Conservation (phyloP, 139 green algal species). For the Zygnema cylindricum region DNA sequence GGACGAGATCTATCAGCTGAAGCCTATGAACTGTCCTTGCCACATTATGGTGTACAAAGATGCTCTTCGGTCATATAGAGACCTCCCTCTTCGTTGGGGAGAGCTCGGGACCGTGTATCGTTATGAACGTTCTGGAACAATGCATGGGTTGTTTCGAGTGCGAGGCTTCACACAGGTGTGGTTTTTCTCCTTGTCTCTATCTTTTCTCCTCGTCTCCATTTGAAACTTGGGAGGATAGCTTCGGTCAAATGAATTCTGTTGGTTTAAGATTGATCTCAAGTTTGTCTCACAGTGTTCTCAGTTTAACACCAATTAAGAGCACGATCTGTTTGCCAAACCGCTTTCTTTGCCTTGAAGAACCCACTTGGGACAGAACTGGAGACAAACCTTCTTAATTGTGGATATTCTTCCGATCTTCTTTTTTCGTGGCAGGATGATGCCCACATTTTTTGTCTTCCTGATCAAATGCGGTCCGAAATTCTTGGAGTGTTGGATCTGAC, state of each 20-base stretch:
- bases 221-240: no score
- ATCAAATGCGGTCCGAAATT: conserved; percentile 89
- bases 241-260: no score
- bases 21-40: conserved; percentile 99
- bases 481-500: conserved; percentile 82
- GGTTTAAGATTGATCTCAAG: no score
- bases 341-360: no score
- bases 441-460: conserved; percentile 97
- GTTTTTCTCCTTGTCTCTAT: not conserved
- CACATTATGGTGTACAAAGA: conserved; percentile 94
- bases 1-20: conserved; percentile 75
- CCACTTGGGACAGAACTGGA: no score
- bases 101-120: conserved; percentile 98
- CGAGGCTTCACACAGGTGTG: conserved; percentile 90
- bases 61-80: conserved; percentile 73
- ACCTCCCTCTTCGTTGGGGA: conserved; percentile 91
- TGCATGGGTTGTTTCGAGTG: conserved; percentile 97
- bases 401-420: not conserved
- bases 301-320: no score
- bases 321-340: no score
- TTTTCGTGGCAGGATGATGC: conserved; percentile 91
- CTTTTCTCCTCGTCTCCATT: no score
- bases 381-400: no score
- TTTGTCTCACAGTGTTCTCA: no score
- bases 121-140: conserved; percentile 88